Conservation (phyloP, 2,329 filamentous ascomycete genomes). For the Paracoccidioides lutzii region DNA sequence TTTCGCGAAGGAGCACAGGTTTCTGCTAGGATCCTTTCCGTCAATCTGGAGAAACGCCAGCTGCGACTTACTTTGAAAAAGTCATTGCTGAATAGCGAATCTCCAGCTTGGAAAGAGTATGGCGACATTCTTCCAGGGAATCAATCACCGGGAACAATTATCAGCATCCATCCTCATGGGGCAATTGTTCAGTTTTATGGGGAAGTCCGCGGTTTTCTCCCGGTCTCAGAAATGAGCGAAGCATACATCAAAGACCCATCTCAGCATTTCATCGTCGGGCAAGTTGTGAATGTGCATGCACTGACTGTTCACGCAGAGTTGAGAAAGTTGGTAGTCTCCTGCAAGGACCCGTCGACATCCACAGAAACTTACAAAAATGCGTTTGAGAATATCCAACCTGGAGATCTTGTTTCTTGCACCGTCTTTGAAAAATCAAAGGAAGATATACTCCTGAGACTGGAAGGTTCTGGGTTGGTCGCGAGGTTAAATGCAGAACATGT, state of each 20-base stretch:
- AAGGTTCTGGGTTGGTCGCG: constrained; percentile 61
- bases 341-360: constrained; percentile 74
- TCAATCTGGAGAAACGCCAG: constrained; percentile 60
- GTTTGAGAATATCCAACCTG: constrained; percentile 59
- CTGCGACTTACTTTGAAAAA: constrained; percentile 89
- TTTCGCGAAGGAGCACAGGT: constrained; percentile 78
- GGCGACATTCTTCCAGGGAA: constrained; percentile 59
- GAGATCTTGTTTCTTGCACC: constrained; percentile 62
- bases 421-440: constrained; percentile 72
- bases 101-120: constrained; percentile 64
- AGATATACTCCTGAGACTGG: constrained; percentile 63
- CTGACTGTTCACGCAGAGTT: constrained; percentile 61
- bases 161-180: constrained; percentile 64
- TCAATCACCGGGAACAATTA: constrained; percentile 73
- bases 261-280: constrained; percentile 78
- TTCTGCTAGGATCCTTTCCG: constrained; percentile 73
- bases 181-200: constrained; percentile 92
- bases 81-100: constrained; percentile 79
- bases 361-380: constrained; percentile 62
- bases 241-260: constrained; percentile 81
- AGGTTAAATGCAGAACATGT: constrained; percentile 65
- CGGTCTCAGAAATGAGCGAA: constrained; percentile 95
- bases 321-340: constrained; percentile 70
- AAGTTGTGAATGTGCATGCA: constrained; percentile 85
- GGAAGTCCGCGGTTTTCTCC: constrained; percentile 68